These are phyloP conservation scores for Cucumis hystrix DNA, from an alignment of 306 rosid genomes.

Conservation along the genomic window DNA sequence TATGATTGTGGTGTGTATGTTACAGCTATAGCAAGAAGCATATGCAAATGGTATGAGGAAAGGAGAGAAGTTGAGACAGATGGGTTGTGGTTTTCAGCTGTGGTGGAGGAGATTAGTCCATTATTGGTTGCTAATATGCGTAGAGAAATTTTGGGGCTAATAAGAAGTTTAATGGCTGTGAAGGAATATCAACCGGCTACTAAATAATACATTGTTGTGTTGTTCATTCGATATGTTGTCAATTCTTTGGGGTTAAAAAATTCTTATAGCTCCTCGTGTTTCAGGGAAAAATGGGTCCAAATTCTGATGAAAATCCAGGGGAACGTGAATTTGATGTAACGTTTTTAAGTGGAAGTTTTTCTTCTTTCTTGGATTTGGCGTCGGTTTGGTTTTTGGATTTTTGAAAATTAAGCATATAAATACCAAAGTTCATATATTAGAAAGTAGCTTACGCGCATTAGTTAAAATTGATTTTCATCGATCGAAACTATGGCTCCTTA, in stretches of 20 bases:
- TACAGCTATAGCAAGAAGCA: slow-evolving; percentile 46
- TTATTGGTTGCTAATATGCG: slow-evolving; percentile 42
- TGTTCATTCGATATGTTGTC: neutral
- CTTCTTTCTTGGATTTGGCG: too few species aligned
- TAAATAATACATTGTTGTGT: neutral
- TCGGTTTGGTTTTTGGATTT: too few species aligned
- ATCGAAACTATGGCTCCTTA: too few species aligned
- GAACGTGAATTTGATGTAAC: neutral
- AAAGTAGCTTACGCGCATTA: too few species aligned
- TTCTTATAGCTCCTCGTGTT: neutral
- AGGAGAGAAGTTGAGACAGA: slow-evolving; percentile 12
- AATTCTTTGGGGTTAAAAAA: neutral
- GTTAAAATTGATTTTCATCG: too few species aligned
- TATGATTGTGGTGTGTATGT: slow-evolving; percentile 84
- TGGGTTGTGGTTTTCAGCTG: slow-evolving; percentile 42
- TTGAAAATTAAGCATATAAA: too few species aligned
- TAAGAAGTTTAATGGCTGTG: slow-evolving; percentile 48
- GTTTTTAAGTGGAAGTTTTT: too few species aligned
- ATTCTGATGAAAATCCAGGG: neutral
- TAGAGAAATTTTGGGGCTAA: slow-evolving; percentile 38
- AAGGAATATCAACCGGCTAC: slow-evolving; percentile 9
- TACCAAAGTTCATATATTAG: too few species aligned
- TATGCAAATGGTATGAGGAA: slow-evolving; percentile 46
- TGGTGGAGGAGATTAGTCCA: slow-evolving; percentile 52
- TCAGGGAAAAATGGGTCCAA: neutral